These are phyloP conservation scores for Paecilomyces dactylethromorphus DNA, from an alignment of 2,329 filamentous ascomycete species.

Conservation along the genomic window DNA sequence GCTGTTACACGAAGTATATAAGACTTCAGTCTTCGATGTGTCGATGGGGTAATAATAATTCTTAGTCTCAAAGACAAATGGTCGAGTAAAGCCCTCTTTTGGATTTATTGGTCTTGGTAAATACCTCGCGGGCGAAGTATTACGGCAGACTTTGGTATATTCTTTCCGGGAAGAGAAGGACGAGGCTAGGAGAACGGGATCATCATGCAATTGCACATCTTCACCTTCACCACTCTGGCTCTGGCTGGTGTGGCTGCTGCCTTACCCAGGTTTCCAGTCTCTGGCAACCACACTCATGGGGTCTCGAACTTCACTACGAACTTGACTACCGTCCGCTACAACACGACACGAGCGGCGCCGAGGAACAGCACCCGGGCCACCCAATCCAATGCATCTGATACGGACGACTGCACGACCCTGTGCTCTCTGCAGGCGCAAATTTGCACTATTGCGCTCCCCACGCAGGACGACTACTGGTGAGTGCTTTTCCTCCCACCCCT, in stretches of 20 bases:
- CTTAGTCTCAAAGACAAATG: background rate
- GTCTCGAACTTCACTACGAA: background rate
- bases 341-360: background rate
- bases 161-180: background rate
- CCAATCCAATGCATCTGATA: background rate
- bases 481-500: background rate
- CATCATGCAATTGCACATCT: slow-evolving; percentile 15
- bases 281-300: background rate
- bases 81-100: background rate
- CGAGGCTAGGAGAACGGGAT: background rate
- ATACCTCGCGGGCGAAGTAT: background rate
- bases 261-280: slow-evolving; percentile 4
- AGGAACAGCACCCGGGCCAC: background rate
- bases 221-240: slow-evolving; percentile 8
- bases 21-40: background rate
- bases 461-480: slow-evolving; percentile 20
- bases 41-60: background rate
- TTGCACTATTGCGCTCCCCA: slow-evolving; percentile 16
- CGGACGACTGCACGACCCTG: slow-evolving; percentile 13
- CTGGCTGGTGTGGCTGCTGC: slow-evolving; percentile 10
- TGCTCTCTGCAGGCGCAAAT: slow-evolving; percentile 18
- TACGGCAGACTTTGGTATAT: background rate
- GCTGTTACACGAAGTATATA: background rate
- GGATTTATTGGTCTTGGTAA: background rate
- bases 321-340: background rate